A percentile compares a stretch with the other conserved stretches of the same genome.
Evolutionary conservation across 2,329 filamentous ascomycete species (phyloP).

Genomic region (Tolypocladium ovalisporum): DNA sequence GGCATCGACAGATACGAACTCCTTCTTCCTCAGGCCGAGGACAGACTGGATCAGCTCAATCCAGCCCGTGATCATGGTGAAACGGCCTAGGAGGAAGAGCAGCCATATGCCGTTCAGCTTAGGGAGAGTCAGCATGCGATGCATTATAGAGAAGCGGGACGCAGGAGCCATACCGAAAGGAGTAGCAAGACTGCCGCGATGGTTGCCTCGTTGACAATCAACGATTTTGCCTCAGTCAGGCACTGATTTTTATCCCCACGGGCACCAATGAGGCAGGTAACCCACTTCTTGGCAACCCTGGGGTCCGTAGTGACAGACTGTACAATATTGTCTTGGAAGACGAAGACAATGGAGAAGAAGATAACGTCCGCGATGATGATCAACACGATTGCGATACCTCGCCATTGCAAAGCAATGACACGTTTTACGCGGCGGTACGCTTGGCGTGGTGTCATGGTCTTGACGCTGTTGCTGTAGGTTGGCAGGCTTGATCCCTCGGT

Average conservation of each 20-base stretch:
- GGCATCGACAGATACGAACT: conserved; percentile 86
- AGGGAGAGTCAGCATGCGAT: conserved; percentile 12
- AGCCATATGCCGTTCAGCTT: conserved; percentile 79
- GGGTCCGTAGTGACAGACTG: conserved; percentile 44
- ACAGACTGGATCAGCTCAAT: conserved; percentile 45
- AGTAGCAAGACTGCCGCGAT: conserved; percentile 75
- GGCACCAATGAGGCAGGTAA: conserved; percentile 53
- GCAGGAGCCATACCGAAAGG: conserved; percentile 51
- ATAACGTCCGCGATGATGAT: conserved; percentile 87
- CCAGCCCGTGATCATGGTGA: conserved; percentile 83
- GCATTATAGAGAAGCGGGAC: neutral
- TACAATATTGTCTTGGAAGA: conserved; percentile 71
- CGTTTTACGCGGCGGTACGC: conserved; percentile 79
- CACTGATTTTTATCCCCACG: conserved; percentile 55
- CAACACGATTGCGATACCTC: conserved; percentile 79
- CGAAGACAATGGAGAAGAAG: conserved; percentile 87
- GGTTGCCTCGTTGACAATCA: conserved; percentile 67
- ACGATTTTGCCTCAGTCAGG: conserved; percentile 40
- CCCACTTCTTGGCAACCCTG: conserved; percentile 50
- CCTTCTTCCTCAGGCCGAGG: conserved; percentile 47
- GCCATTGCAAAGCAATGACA: conserved; percentile 87
- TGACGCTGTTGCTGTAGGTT: conserved; percentile 59
- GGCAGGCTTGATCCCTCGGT: conserved; percentile 65
- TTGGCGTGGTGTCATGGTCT: conserved; percentile 70
- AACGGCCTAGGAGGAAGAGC: conserved; percentile 68